Percentiles rank a stretch among this genome's conserved stretches.
These are phyloP conservation scores for Bruguiera hainesii DNA, from an alignment of 441 rosid species.

Conservation along the genomic window DNA sequence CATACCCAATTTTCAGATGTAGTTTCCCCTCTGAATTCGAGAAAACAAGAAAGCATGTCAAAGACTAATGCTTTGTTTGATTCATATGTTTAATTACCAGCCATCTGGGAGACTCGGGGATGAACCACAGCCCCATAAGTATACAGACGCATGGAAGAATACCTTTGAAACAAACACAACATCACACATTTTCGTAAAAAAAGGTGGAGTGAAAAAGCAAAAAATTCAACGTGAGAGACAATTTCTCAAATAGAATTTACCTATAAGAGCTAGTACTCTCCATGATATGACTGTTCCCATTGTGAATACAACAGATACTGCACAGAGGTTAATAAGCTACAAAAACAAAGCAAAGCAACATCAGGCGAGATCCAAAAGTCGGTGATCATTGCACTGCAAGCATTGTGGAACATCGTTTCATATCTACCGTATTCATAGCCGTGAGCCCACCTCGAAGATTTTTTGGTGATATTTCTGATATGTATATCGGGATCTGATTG, in stretches of 20 bases:
- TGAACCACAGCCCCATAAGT: slow-evolving; percentile 62
- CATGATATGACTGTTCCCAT: slow-evolving; percentile 66
- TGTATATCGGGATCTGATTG: slow-evolving; percentile 68
- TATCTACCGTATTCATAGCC: slow-evolving; percentile 61
- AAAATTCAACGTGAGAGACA: too few species aligned
- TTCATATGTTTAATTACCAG: slow-evolving; percentile 44
- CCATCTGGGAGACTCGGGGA: slow-evolving; percentile 97
- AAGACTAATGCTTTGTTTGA: not conserved
- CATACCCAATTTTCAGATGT: slow-evolving; percentile 2
- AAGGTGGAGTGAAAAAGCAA: too few species aligned
- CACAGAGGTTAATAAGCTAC: slow-evolving; percentile 77
- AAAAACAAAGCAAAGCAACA: slow-evolving; percentile 1
- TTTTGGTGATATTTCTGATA: slow-evolving; percentile 90
- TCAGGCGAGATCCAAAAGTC: not conserved
- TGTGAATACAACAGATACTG: slow-evolving; percentile 60
- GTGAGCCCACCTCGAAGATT: slow-evolving; percentile 89
- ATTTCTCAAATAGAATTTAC: slow-evolving; percentile 29
- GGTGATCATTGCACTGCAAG: not conserved
- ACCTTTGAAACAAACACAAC: slow-evolving; percentile 40
- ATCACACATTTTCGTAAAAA: slow-evolving; percentile 8
- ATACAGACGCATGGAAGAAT: slow-evolving; percentile 65
- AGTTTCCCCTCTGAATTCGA: not conserved
- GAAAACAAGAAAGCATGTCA: not conserved
- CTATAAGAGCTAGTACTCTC: slow-evolving; percentile 77
- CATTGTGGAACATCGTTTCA: not conserved